Evolutionary conservation across 768 basidiomycete genomes (phyloP), one percentile per base, ranked within the genome.

Genomic region (Pleurotus djamor): DNA sequence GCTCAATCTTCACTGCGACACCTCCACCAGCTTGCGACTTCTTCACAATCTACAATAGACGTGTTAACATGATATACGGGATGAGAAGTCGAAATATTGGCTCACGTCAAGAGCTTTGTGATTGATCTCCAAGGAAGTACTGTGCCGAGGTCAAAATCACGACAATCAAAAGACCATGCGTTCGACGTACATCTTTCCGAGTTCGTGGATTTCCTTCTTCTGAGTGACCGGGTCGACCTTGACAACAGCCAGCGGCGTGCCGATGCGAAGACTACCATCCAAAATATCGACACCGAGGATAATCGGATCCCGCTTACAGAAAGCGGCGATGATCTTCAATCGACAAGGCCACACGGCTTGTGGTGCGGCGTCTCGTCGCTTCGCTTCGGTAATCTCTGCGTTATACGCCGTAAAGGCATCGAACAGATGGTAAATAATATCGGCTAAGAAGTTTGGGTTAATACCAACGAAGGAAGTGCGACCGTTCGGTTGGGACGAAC

Each of bases 401-500:
- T 96, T 96, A 74, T 98, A 98, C 1, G 88, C 91, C 45, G 87
- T 97, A 79, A 98, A 98, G 13, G 94, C 85, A 69, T 98, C 96
- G 70, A 98, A 98, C 48, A 99, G 76, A 71, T 98, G 96, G 73
- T 99, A 99, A 66, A 99, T 98, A 70, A 98, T 98, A 72, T 97
- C 95, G 62, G 96, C 96, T 98, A 32, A 70, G 62, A 33, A 60
- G 8, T 28, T 28, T 28, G 21, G 21, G 21, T 28, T 28, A 7
- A 52, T 37, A 41, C 50, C 52, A 50, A 65, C 28, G 67, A 59
- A 34, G 14, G 38, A 61, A 17, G 64, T 38, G 4, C 47, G 54
- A 45, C 52, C 45, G n/a, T 1, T 47, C 14, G 17, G 37, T 60
- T 34, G 21, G 9, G n/a, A 38, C 52, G 38, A 61, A 96, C 96